These are phyloP conservation scores for Diplodia corticola DNA, from an alignment of 2,329 filamentous ascomycete species.

Conservation along the genomic window DNA sequence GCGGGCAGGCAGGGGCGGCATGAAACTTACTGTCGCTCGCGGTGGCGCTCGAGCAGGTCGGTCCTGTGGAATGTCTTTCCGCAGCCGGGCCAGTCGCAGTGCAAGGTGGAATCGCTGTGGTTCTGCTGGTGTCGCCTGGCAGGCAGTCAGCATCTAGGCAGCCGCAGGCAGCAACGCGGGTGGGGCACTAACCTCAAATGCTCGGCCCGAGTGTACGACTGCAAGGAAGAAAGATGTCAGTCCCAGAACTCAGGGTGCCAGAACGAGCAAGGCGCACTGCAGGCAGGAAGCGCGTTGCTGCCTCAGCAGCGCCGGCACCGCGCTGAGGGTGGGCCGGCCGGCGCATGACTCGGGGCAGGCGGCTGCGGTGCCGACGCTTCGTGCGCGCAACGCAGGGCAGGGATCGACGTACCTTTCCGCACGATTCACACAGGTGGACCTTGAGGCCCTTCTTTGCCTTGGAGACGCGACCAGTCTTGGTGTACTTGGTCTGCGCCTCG, in stretches of 20 bases:
- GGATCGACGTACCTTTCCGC: constrained; percentile 45
- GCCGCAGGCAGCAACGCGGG: neutral
- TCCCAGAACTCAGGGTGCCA: neutral
- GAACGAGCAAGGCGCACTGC: neutral
- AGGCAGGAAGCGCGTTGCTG: neutral
- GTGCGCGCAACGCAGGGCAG: neutral
- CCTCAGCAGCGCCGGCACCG: neutral
- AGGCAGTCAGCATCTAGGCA: constrained; percentile 9
- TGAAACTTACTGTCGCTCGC: constrained; percentile 46
- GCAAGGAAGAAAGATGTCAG: constrained; percentile 9
- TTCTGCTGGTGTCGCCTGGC: constrained; percentile 50
- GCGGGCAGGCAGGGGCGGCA: too few relatives aligned
- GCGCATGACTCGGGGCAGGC: constrained; percentile 6
- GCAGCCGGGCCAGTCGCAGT: constrained; percentile 45
- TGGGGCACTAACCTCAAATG: constrained; percentile 43
- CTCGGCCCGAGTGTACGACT: constrained; percentile 51
- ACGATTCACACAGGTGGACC: constrained; percentile 48
- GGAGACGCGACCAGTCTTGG: constrained; percentile 49
- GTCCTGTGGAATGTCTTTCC: constrained; percentile 46
- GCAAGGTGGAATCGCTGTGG: constrained; percentile 44
- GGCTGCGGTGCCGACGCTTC: neutral
- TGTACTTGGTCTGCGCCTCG: constrained; percentile 38
- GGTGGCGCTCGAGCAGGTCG: constrained; percentile 48
- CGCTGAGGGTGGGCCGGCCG: neutral
- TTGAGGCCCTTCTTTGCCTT: constrained; percentile 51